These are phyloP conservation scores for Thymus quinquecostatus DNA, from an alignment of 257 asterid species.

Conservation along the genomic window DNA sequence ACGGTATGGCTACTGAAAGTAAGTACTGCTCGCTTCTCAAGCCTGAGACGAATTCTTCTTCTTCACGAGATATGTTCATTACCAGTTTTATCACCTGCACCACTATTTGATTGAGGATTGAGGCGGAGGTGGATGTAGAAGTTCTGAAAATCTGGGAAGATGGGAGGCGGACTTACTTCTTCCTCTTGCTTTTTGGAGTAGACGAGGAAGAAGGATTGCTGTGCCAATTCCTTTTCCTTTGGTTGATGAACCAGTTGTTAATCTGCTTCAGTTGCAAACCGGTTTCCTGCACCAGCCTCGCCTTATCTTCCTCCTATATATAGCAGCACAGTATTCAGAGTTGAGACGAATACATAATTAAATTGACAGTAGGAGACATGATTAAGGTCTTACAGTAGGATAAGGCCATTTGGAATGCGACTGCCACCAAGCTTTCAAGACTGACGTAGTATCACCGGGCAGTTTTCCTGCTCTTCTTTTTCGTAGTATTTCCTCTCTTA, in stretches of 20 bases:
- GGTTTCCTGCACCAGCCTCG: conserved; percentile 84
- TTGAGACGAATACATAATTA: background rate
- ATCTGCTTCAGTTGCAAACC: conserved; percentile 93
- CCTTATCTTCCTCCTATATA: conserved; percentile 82
- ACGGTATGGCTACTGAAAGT: conserved; percentile 1
- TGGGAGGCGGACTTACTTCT: conserved; percentile 51
- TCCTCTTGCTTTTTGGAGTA: conserved; percentile 86
- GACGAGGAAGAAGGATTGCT: conserved; percentile 83
- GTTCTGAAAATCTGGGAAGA: background rate
- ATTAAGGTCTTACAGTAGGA: conserved; percentile 60
- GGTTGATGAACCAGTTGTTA: conserved; percentile 96
- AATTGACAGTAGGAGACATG: no score
- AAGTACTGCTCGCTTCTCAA: conserved; percentile 3
- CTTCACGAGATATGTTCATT: conserved; percentile 37
- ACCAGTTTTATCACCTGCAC: conserved; percentile 56
- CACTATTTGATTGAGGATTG: conserved; percentile 40
- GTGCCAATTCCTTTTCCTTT: conserved; percentile 94
- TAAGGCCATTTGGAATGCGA: conserved; percentile 85
- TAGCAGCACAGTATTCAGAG: background rate
- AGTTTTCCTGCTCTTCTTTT: conserved; percentile 79
- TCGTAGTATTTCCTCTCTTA: conserved; percentile 73
- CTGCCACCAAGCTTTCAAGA: conserved; percentile 81
- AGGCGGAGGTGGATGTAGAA: conserved; percentile 12
- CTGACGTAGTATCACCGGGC: conserved; percentile 81
- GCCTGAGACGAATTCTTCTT: conserved; percentile 15